Evolutionary conservation across 2,329 filamentous ascomycete genomes (phyloP).

Genomic region (Xylaria sp.): DNA sequence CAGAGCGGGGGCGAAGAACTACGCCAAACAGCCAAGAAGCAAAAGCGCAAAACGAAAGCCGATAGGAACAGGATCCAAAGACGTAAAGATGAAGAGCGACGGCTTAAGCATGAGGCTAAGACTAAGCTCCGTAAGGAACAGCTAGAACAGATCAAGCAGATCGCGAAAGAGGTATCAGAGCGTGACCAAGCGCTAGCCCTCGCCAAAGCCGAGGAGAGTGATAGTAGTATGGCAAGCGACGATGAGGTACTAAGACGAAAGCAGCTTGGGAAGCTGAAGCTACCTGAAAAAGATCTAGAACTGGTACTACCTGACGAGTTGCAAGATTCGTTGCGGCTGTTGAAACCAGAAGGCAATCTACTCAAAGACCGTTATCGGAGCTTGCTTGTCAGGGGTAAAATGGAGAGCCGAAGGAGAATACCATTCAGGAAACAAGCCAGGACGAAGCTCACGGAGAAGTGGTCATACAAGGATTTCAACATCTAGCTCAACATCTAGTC

Average conservation of each 20-base stretch:
- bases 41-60: constrained; percentile 84
- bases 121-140: constrained; percentile 80
- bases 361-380: constrained; percentile 92
- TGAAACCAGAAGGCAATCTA: constrained; percentile 96
- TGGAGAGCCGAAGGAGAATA: constrained; percentile 83
- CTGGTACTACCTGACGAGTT: constrained; percentile 85
- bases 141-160: constrained; percentile 75
- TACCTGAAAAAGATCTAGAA: constrained; percentile 84
- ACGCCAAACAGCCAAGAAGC: constrained; percentile 74
- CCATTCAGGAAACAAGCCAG: constrained; percentile 85
- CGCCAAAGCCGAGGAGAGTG: constrained; percentile 57
- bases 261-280: constrained; percentile 76
- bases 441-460: constrained; percentile 90
- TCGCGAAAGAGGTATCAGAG: constrained; percentile 71
- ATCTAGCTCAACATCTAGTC: constrained; percentile 51
- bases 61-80: constrained; percentile 90
- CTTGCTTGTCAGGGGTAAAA: constrained; percentile 86
- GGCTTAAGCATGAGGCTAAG: constrained; percentile 78
- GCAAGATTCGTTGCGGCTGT: constrained; percentile 80
- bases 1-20: constrained; percentile 83
- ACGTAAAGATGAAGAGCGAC: constrained; percentile 86
- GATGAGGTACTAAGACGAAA: constrained; percentile 74
- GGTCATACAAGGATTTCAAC: constrained; percentile 95
- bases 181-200: constrained; percentile 64
- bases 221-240: constrained; percentile 61